Conservation (phyloP, 345 rosid species). For the Trapa bicornis region DNA sequence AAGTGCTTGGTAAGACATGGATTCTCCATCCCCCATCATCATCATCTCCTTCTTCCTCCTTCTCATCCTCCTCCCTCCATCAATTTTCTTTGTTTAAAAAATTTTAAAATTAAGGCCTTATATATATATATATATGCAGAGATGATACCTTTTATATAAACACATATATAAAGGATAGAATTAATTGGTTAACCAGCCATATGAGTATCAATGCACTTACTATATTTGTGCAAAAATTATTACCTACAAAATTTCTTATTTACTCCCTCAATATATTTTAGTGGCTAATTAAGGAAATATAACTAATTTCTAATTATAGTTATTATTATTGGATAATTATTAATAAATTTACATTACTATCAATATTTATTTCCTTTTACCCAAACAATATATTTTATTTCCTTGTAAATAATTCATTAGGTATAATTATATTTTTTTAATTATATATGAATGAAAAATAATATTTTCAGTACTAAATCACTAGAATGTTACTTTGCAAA, state of each 20-base stretch:
- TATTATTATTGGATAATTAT: too few relatives aligned
- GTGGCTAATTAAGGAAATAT: neutral
- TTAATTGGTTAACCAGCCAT: neutral
- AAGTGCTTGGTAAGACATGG: constrained; percentile 15
- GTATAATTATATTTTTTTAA: too few relatives aligned
- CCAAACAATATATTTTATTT: too few relatives aligned
- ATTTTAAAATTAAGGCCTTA: neutral
- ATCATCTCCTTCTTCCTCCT: neutral
- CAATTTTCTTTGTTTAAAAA: neutral
- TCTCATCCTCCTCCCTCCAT: neutral
- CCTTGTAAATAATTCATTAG: too few relatives aligned
- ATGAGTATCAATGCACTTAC: neutral
- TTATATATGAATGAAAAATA: too few relatives aligned
- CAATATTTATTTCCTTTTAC: too few relatives aligned
- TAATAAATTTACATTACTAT: too few relatives aligned
- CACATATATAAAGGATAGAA: too few relatives aligned
- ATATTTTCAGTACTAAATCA: too few relatives aligned
- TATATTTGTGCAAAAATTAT: neutral
- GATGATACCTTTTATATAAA: too few relatives aligned
- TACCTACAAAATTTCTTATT: neutral
- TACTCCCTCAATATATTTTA: neutral
- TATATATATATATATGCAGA: neutral
- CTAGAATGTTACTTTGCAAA: too few relatives aligned
- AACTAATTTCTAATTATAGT: neutral
- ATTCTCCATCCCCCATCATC: constrained; percentile 7